Evolutionary conservation across 768 basidiomycete species (phyloP), one percentile per base, ranked within the genome.

Genomic region (Lactarius deliciosus): DNA sequence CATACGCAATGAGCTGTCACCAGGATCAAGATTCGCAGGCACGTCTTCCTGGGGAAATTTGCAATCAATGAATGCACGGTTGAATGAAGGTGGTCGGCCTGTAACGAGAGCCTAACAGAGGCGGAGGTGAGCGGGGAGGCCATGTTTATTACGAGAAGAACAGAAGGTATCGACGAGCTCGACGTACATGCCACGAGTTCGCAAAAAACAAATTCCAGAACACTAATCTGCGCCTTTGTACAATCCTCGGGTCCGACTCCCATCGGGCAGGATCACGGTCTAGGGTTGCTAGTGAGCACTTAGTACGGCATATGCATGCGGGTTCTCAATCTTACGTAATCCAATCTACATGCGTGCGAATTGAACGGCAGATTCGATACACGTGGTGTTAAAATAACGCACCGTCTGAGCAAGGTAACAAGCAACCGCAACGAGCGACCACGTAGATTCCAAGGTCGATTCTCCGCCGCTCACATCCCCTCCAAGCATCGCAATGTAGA

Each of bases 181-280:
- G 20, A 75, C 81, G 40, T 68, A 89, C 89, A 77, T 83, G 79
- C 86, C 87, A 91, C 3, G 82, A 79, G 70, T 92, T 90, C 0
- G 86, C 85, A n/a, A 87, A 30, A 36, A 90, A 91, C 10, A 91
- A 79, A 72, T 91, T 88, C 90, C 90, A 92, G 76, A 92, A 91
- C 11, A 90, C 76, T 34, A 86, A 77, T 4, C 89, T 83, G 11
- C 90, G 81, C 34, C 89, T 78, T 66, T 88, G 82, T 0, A 91
- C 85, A 70, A 86, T 82, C 72, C 85, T 2, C 80, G 68, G 68
- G 30, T 66, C 40, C 2, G 40, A 28, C 54, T 64, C 82, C 88
- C 88, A 90, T 63, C 84, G 77, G 16, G 80, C 80, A 66, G 86
- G 86, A 68, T 90, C 88, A 58, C 89, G 85, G 73, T 89, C 88